Evolutionary conservation across 2,329 filamentous ascomycete genomes (phyloP), one percentile per base, ranked within the genome.

Genomic region (Exophiala calicioides): DNA sequence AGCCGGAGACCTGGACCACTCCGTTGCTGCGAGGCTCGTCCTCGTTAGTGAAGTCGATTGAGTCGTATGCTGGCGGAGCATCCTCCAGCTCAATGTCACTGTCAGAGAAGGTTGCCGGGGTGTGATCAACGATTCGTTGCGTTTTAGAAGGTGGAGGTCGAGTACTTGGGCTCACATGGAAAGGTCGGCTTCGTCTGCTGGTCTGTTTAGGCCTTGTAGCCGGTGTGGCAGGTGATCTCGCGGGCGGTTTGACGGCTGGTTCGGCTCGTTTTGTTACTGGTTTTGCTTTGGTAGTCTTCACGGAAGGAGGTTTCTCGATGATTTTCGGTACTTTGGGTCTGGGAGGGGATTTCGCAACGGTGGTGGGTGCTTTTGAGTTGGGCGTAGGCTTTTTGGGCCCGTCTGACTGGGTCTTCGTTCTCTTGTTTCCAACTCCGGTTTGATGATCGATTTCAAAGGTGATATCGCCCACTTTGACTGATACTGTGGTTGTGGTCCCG

Each of bases 21-120:
- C 24, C 24, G 3, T 13, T 9, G 2, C 18, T 36, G 3, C 15
- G 18, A 18, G 26, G 21, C 2, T 30, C 40, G 18, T 16, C 10
- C 1, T 21, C 9, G 5, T 44, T 15, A 16, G 19, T 15, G 26
- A 50, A 50, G 10, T 46, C 47, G 32, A 37, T 27, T n/a, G 45
- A 35, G 2, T 53, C 46, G 12, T 50, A 46, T 4, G 45, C 9
- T 3, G 45, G 41, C 2, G 44, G 44, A 6, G 37, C 43, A 21
- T 55, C 52, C 30, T 47, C 46, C 42, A 47, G 27, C 9, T 51
- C 42, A 29, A 34, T 21, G 21, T 55, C 52, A 27, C 20, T 38
- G 21, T 50, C 44, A 16, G 38, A 40, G 8, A 32, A 48, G 10
- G 30, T 32, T 21, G 19, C 18, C 21, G 42, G 42, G 7, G 47